Conservation (phyloP, 345 rosid species). For the Salix viminalis region DNA sequence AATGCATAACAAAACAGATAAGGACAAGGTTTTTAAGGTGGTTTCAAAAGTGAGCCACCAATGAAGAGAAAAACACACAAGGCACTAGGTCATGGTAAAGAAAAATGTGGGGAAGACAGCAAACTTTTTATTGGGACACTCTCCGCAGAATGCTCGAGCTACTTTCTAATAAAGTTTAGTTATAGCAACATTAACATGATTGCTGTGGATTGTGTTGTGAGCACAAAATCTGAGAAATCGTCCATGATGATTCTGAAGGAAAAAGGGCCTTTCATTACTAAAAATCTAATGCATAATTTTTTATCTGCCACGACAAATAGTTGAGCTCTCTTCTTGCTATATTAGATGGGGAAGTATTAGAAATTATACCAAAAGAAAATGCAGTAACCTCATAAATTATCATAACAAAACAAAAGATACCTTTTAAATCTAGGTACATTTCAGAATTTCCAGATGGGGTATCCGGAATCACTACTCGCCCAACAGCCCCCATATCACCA, state of each 20-base stretch:
- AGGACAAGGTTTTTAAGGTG: slow-evolving; percentile 1
- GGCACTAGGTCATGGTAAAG: no score
- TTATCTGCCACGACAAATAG: not conserved
- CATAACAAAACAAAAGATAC: slow-evolving; percentile 27
- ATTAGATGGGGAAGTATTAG: slow-evolving; percentile 1
- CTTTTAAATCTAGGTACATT: slow-evolving; percentile 81
- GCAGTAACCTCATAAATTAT: not conserved
- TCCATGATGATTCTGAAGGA: not conserved
- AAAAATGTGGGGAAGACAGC: not conserved
- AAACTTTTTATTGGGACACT: not conserved
- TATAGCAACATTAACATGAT: not conserved
- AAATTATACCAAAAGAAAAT: not conserved
- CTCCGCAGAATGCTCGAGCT: not conserved
- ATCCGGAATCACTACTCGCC: slow-evolving; percentile 70
- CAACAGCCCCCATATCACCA: slow-evolving; percentile 97
- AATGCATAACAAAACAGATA: not conserved
- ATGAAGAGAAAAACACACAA: not conserved
- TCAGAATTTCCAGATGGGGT: slow-evolving; percentile 48
- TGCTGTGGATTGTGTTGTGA: not conserved
- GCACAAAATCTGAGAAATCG: not conserved
- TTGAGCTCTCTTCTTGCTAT: slow-evolving; percentile 7
- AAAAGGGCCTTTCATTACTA: not conserved
- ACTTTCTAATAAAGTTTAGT: not conserved
- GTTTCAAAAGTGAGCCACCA: not conserved
- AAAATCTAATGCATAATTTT: not conserved